phyloP scores from a whole-genome alignment of 345 rosid species.

The Nasturtium officinale region DNA sequence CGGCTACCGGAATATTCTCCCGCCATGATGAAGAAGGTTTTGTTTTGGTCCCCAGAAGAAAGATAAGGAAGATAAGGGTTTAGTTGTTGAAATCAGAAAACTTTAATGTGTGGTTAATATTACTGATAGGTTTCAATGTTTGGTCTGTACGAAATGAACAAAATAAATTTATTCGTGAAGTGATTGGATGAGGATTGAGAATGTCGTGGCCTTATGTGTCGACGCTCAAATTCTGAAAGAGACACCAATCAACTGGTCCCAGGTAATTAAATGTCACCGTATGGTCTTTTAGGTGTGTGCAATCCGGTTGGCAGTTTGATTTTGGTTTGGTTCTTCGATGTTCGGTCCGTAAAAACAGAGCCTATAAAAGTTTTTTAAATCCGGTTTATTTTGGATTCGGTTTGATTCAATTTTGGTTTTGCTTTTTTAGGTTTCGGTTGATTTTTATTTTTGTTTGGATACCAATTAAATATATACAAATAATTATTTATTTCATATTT shows the following conservation, averaged over 20 bases:
- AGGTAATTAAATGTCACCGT: slow-evolving; percentile 25
- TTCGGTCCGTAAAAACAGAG: too few species aligned
- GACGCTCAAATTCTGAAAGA: slow-evolving; percentile 13
- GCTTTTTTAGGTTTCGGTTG: too few species aligned
- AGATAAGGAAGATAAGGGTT: slow-evolving; percentile 27
- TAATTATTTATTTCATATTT: too few species aligned
- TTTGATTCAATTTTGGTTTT: too few species aligned
- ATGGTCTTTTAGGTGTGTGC: background rate
- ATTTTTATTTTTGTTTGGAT: too few species aligned
- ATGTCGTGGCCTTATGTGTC: slow-evolving; percentile 38
- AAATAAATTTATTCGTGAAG: background rate
- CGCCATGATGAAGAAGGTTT: slow-evolving; percentile 43
- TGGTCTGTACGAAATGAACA: background rate
- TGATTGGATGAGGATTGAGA: slow-evolving; percentile 34
- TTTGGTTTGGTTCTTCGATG: too few species aligned
- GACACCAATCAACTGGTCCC: slow-evolving; percentile 34
- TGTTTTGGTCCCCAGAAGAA: background rate
- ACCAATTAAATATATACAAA: too few species aligned
- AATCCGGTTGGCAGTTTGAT: background rate
- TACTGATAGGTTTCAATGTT: slow-evolving; percentile 29
- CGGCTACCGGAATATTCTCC: slow-evolving; percentile 54
- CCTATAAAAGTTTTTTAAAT: too few species aligned
- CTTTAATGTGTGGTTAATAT: slow-evolving; percentile 32
- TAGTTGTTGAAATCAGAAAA: slow-evolving; percentile 12
- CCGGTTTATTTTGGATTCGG: too few species aligned